These are phyloP conservation scores for Lactuca saligna DNA, from an alignment of 129 eudicot species.

Conservation along the genomic window DNA sequence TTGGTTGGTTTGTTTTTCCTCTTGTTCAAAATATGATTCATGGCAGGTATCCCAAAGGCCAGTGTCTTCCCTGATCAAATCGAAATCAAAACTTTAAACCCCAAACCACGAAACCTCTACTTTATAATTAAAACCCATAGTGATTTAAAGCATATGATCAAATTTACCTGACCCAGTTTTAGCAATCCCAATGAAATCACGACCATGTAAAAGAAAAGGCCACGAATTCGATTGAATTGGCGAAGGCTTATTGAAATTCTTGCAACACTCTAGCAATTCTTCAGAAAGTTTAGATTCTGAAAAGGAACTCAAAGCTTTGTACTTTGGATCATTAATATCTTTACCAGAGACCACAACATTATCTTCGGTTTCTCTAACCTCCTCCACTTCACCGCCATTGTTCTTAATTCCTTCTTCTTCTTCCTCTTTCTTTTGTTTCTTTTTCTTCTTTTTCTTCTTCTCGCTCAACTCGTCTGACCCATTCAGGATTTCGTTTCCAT, in stretches of 20 bases:
- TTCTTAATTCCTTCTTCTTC: slow-evolving; percentile 29
- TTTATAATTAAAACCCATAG: slow-evolving; percentile 2
- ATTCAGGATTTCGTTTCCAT: slow-evolving; percentile 21
- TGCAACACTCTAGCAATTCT: slow-evolving; percentile 77
- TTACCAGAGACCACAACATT: slow-evolving; percentile 91
- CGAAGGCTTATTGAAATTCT: slow-evolving; percentile 77
- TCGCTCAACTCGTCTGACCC: slow-evolving; percentile 36
- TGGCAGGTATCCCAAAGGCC: slow-evolving; percentile 95
- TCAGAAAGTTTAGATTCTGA: slow-evolving; percentile 57
- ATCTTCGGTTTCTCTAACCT: slow-evolving; percentile 48
- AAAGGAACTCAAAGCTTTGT: slow-evolving; percentile 57
- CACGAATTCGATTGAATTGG: slow-evolving; percentile 95
- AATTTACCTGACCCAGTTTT: slow-evolving; percentile 89
- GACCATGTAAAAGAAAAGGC: slow-evolving; percentile 81
- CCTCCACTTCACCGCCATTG: slow-evolving; percentile 28
- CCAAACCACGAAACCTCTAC: neutral
- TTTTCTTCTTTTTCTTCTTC: slow-evolving; percentile 32
- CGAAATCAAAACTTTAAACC: slow-evolving; percentile 8
- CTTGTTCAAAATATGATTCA: slow-evolving; percentile 70
- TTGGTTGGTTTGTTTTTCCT: slow-evolving; percentile 50
- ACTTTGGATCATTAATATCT: slow-evolving; percentile 61
- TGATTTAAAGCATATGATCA: neutral
- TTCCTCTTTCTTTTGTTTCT: slow-evolving; percentile 26
- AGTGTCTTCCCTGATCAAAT: slow-evolving; percentile 73
- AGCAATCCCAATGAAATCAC: slow-evolving; percentile 95